Base-by-base conservation (phyloP, 805 yeast species). In the Kregervanrija pseudodelftensis region DNA sequence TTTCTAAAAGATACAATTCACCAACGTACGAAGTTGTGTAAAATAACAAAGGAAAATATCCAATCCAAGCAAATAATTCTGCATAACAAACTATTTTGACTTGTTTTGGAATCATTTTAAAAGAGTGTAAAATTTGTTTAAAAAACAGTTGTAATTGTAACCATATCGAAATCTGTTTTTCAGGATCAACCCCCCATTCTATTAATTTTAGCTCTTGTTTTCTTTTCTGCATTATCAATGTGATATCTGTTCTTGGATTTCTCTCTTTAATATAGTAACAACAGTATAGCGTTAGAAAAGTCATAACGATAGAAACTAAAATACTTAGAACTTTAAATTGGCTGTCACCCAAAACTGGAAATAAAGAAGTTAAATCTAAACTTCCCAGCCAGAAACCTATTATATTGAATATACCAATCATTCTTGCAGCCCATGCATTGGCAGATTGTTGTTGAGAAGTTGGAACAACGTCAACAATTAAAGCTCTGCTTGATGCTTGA, bases 11-110 rank as follows among this genome's bases (percentile, higher is more conserved):
- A 59, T 76, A 78, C 12, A 80, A 60, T 47, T 76, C 83, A 0
- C 82, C 82, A 13, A 80, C 83, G 57, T 78, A 80, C 0, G 83
- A 77, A 2, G 85, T 75, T 3, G 83, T 78, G 53, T 79, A 80
- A 49, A 79, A 80, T 30, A 80, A 56, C 74, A 80, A 71, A 1
- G 82, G 82, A 61, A 80, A 80, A 63, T 81, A 80, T 1, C 83
- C 83, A 36, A 79, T 73, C 85, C 85, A 80, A 1, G 84, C 84
- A 58, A 76, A 76, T 47, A 79, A 74, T 56, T 80, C 82, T 1
- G 79, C 77, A 42, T 61, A 64, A 51, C 82, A 79, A 3, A 78
- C 76, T 1, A 67, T 57, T 41, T 67, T 67, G 2, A 77, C 73
- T 49, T 74, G 79, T 2, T 73, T 70, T 9, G 84, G 79, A 10